phyloP scores from a whole-genome alignment of 352 stramenopile genomes.

The Globisporangium lucens region DNA sequence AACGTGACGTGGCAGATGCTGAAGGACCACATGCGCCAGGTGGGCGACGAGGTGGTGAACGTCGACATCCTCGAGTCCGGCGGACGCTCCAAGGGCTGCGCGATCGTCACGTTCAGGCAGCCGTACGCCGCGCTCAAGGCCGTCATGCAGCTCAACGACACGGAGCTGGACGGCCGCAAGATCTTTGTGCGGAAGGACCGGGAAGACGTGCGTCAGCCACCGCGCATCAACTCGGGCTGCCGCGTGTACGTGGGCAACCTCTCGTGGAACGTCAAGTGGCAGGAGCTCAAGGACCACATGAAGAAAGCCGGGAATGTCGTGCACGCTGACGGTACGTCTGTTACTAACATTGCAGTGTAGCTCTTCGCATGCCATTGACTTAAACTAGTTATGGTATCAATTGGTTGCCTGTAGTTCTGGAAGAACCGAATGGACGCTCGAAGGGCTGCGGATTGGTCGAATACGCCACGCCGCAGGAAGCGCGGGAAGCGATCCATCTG shows the following conservation, averaged over 20 bases:
- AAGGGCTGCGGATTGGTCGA: constrained; percentile 88
- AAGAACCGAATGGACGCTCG: constrained; percentile 82
- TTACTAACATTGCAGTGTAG: not conserved
- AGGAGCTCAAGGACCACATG: constrained; percentile 97
- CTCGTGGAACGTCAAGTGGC: constrained; percentile 91
- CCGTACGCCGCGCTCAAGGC: constrained; percentile 79
- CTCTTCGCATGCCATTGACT: not conserved
- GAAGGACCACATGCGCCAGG: constrained; percentile 79
- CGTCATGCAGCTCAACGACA: constrained; percentile 88
- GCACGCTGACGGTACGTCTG: constrained; percentile 58
- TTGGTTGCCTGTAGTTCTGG: constrained; percentile 40
- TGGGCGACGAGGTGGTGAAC: constrained; percentile 55
- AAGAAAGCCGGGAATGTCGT: constrained; percentile 81
- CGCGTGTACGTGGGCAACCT: constrained; percentile 92
- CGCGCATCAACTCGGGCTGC: constrained; percentile 38
- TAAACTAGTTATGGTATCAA: not conserved
- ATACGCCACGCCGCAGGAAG: constrained; percentile 65
- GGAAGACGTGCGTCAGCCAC: constrained; percentile 41
- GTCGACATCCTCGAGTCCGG: constrained; percentile 60
- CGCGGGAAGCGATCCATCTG: constrained; percentile 80
- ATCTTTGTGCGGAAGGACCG: constrained; percentile 95
- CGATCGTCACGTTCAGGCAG: constrained; percentile 91
- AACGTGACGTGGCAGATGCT: constrained; percentile 78
- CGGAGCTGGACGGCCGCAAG: constrained; percentile 88
- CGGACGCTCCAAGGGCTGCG: constrained; percentile 90